A percentile compares a stretch with the other conserved stretches of the same genome.
Conservation (phyloP, 805 yeast genomes). For the Metschnikowia gelsemii region DNA sequence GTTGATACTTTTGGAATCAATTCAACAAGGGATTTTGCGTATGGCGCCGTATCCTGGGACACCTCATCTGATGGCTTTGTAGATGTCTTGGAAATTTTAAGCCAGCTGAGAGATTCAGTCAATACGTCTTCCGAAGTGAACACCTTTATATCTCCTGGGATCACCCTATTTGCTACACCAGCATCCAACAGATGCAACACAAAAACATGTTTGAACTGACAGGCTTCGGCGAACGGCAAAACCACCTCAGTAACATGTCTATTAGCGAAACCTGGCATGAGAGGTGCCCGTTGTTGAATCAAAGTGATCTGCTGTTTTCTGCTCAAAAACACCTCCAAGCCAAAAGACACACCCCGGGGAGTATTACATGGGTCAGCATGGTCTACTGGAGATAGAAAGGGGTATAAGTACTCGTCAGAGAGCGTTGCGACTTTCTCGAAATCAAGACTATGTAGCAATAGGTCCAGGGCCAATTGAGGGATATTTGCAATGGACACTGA, state of each 20-base stretch:
- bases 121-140: constrained; percentile 34
- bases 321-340: constrained; percentile 63
- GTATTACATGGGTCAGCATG: constrained; percentile 20
- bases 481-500: constrained; percentile 85
- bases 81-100: constrained; percentile 22
- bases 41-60: constrained; percentile 16
- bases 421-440: constrained; percentile 54
- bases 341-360: constrained; percentile 50
- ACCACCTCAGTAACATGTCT: constrained; percentile 53
- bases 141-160: constrained; percentile 26
- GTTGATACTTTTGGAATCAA: constrained; percentile 16
- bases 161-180: constrained; percentile 39
- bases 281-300: constrained; percentile 83
- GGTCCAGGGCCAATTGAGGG: constrained; percentile 78
- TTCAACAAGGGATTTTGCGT: constrained; percentile 16
- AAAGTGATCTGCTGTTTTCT: constrained; percentile 45
- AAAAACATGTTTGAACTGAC: constrained; percentile 46
- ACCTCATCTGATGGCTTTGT: constrained; percentile 7
- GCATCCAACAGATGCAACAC: constrained; percentile 74
- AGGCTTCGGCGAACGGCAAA: constrained; percentile 45
- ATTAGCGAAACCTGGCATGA: constrained; percentile 60
- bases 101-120: constrained; percentile 29
- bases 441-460: constrained; percentile 62
- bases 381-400: constrained; percentile 83
- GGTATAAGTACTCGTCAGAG: constrained; percentile 64